phyloP scores from a whole-genome alignment of 768 basidiomycete genomes.

The Solioccasus polychromus region DNA sequence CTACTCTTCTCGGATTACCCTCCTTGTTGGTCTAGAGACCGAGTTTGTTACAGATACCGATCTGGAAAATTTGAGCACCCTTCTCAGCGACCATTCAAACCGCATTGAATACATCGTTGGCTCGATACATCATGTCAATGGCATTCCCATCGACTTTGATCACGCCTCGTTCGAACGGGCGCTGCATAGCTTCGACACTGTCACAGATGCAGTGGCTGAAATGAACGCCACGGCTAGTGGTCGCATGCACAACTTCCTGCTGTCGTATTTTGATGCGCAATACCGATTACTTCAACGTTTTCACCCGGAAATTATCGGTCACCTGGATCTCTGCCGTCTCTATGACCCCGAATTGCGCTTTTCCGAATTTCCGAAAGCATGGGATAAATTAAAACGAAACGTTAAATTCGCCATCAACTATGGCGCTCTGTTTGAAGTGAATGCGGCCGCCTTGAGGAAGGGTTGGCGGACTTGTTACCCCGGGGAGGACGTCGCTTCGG shows the following conservation, averaged over 20 bases:
- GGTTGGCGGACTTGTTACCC: constrained; percentile 88
- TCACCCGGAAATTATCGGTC: constrained; percentile 87
- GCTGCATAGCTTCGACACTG: constrained; percentile 43
- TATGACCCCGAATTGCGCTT: constrained; percentile 67
- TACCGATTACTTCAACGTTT: constrained; percentile 64
- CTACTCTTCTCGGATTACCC: constrained; percentile 63
- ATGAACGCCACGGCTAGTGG: constrained; percentile 20
- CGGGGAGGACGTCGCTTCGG: constrained; percentile 71
- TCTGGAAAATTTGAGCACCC: constrained; percentile 50
- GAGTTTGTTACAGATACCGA: constrained; percentile 78
- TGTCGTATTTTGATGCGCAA: constrained; percentile 84
- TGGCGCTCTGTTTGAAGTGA: constrained; percentile 91
- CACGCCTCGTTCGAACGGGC: constrained; percentile 61
- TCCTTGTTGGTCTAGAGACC: constrained; percentile 91
- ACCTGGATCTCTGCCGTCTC: constrained; percentile 89
- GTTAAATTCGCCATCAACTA: constrained; percentile 68
- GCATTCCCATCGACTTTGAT: constrained; percentile 92
- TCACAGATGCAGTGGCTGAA: constrained; percentile 28
- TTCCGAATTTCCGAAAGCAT: constrained; percentile 54
- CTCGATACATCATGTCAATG: constrained; percentile 87
- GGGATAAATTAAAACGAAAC: constrained; percentile 71
- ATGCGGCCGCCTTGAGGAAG: constrained; percentile 90
- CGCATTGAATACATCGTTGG: constrained; percentile 89
- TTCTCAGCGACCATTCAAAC: constrained; percentile 47
- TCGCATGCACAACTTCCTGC: constrained; percentile 48